Evolutionary conservation across 2,329 filamentous ascomycete species (phyloP).

Genomic region (Parasarocladium wereldwijsianum): DNA sequence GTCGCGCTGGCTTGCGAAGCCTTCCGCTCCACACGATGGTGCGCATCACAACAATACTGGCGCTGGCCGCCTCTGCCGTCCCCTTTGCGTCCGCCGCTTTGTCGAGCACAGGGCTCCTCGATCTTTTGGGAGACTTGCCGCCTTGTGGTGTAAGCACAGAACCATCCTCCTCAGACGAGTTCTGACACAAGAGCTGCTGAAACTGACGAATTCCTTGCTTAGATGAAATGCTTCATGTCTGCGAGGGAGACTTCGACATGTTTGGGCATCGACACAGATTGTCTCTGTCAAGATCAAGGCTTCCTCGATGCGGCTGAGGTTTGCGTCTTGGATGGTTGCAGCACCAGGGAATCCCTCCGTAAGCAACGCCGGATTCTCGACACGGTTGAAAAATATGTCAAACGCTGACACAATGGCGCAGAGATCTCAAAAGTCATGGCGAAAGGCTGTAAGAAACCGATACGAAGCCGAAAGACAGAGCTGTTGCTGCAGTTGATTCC

Average conservation of each 20-base stretch:
- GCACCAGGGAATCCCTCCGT: slow-evolving; percentile 13
- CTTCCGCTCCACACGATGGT: too few species aligned
- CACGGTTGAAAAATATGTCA: neutral
- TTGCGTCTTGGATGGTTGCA: slow-evolving; percentile 13
- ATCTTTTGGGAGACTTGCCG: neutral
- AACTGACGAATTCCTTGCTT: too few species aligned
- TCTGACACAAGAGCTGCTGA: too few species aligned
- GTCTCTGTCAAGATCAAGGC: slow-evolving; percentile 13
- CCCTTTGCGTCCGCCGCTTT: too few species aligned
- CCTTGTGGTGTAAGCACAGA: slow-evolving; percentile 1
- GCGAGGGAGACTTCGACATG: neutral
- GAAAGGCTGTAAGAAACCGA: slow-evolving; percentile 16
- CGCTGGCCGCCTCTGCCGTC: too few species aligned
- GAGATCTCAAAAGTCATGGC: slow-evolving; percentile 17
- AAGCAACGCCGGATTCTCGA: slow-evolving; percentile 1
- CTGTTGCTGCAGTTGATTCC: slow-evolving; percentile 21
- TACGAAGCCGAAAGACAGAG: slow-evolving; percentile 15
- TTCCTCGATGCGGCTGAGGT: slow-evolving; percentile 8
- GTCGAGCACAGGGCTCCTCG: neutral
- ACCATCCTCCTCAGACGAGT: neutral
- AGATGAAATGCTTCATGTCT: slow-evolving; percentile 2
- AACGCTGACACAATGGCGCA: slow-evolving; percentile 8
- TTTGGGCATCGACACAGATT: slow-evolving; percentile 11
- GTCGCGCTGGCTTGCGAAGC: too few species aligned
- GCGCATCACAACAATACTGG: too few species aligned